A percentile compares a stretch with the other conserved stretches of the same genome.
These are phyloP conservation scores for Camelina neglecta DNA, from an alignment of 345 rosid genomes.

Conservation along the genomic window DNA sequence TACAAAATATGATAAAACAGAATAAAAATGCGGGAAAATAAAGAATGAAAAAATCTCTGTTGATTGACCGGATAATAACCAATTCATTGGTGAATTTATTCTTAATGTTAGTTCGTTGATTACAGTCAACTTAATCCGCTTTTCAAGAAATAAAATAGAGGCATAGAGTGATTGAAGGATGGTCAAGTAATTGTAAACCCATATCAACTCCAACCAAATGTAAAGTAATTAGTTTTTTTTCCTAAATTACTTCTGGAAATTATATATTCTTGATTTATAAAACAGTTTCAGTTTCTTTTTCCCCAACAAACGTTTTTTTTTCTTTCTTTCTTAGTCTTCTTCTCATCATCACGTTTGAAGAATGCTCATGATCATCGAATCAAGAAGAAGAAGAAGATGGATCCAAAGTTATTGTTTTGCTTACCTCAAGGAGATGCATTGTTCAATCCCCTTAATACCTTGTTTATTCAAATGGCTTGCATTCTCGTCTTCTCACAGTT, in stretches of 20 bases:
- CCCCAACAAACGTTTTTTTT: not conserved
- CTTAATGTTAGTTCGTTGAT: not conserved
- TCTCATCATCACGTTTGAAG: conserved; percentile 31
- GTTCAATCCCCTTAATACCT: conserved; percentile 72
- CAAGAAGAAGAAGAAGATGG: conserved; percentile 45
- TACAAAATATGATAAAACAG: not conserved
- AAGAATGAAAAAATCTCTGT: not conserved
- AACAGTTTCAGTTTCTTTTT: conserved; percentile 31
- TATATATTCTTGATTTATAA: conserved; percentile 29
- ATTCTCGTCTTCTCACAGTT: conserved; percentile 87
- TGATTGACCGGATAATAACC: not conserved
- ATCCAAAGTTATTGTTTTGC: conserved; percentile 45
- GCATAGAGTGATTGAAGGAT: conserved; percentile 38
- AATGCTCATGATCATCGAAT: conserved; percentile 41
- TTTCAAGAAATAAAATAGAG: conserved; percentile 31
- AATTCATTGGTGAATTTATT: not conserved
- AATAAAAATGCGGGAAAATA: not conserved
- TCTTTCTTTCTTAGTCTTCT: not conserved
- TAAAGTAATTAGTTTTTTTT: conserved; percentile 3
- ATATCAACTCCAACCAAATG: conserved; percentile 33
- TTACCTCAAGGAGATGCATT: conserved; percentile 45
- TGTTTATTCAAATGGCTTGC: conserved; percentile 66
- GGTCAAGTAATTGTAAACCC: conserved; percentile 21
- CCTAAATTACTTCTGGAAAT: not conserved
- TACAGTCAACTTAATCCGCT: conserved; percentile 31